Percentiles rank a stretch among this genome's conserved stretches.
phyloP scores from a whole-genome alignment of 2,329 filamentous ascomycete species.

The Aspergillus alliaceus region DNA sequence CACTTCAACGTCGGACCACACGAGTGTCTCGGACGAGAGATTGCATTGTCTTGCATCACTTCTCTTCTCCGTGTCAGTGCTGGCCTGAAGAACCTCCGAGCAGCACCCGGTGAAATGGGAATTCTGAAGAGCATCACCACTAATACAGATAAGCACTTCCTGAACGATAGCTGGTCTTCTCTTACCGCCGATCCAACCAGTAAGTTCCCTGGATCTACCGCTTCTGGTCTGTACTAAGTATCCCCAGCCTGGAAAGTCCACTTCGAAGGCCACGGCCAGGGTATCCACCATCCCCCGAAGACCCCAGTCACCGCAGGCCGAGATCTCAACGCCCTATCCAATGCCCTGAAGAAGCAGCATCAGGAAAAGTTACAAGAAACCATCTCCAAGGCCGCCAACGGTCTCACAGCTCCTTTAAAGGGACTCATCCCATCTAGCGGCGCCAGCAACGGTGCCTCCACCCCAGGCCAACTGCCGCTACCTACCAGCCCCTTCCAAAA shows the following conservation, averaged over 20 bases:
- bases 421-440: background rate
- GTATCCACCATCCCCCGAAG: background rate
- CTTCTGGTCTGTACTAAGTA: background rate
- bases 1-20: constrained; percentile 51
- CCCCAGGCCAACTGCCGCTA: background rate
- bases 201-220: constrained; percentile 28
- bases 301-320: background rate
- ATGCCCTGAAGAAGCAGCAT: background rate
- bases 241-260: constrained; percentile 20
- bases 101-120: constrained; percentile 49
- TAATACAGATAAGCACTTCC: constrained; percentile 41
- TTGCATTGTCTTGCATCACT: constrained; percentile 42
- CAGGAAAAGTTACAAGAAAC: background rate
- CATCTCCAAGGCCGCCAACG: background rate
- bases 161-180: constrained; percentile 52
- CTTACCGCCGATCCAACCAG: constrained; percentile 48
- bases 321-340: background rate
- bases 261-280: constrained; percentile 7
- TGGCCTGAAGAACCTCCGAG: constrained; percentile 47
- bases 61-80: constrained; percentile 47
- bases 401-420: background rate
- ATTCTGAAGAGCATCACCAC: constrained; percentile 45
- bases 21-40: constrained; percentile 46
- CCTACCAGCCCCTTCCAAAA: background rate
- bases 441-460: background rate